A percentile compares a stretch with the other conserved stretches of the same genome.
These are phyloP conservation scores for Botrytis elliptica DNA, from an alignment of 2,329 filamentous ascomycete species.

Conservation along the genomic window DNA sequence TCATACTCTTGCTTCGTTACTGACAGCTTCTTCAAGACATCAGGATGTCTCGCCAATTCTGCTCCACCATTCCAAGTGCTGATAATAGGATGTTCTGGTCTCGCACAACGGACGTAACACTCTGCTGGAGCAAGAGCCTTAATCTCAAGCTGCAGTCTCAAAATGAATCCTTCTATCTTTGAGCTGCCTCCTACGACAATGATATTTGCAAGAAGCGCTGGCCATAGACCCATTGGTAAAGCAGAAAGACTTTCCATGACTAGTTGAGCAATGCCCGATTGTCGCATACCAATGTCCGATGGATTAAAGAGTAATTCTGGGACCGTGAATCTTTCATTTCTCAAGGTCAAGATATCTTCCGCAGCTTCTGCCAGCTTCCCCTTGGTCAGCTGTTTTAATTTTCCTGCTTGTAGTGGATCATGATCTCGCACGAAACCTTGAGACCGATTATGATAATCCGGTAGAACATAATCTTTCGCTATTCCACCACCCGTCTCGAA, in stretches of 20 bases:
- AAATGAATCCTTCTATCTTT: slow-evolving; percentile 75
- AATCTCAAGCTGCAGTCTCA: slow-evolving; percentile 74
- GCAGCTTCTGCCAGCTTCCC: slow-evolving; percentile 46
- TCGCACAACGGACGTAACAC: slow-evolving; percentile 71
- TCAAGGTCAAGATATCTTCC: slow-evolving; percentile 82
- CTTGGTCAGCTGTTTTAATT: slow-evolving; percentile 46
- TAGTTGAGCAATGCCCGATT: slow-evolving; percentile 79
- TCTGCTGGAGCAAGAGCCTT: slow-evolving; percentile 71
- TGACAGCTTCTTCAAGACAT: slow-evolving; percentile 61
- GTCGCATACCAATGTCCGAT: slow-evolving; percentile 77
- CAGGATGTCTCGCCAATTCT: slow-evolving; percentile 66
- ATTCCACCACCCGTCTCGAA: slow-evolving; percentile 55
- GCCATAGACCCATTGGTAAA: slow-evolving; percentile 80
- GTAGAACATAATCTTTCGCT: slow-evolving; percentile 87
- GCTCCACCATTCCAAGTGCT: slow-evolving; percentile 87
- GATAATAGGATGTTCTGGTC: slow-evolving; percentile 69
- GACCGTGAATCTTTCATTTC: slow-evolving; percentile 88
- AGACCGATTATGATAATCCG: slow-evolving; percentile 64
- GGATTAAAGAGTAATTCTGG: slow-evolving; percentile 90
- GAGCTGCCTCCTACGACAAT: slow-evolving; percentile 86
- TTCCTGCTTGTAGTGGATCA: slow-evolving; percentile 63
- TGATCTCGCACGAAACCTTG: slow-evolving; percentile 75
- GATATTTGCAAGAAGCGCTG: slow-evolving; percentile 80
- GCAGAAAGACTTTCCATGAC: slow-evolving; percentile 73
- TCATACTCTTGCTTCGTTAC: slow-evolving; percentile 92